Conservation (phyloP, 768 basidiomycete species). For the Auricularia cornea region DNA sequence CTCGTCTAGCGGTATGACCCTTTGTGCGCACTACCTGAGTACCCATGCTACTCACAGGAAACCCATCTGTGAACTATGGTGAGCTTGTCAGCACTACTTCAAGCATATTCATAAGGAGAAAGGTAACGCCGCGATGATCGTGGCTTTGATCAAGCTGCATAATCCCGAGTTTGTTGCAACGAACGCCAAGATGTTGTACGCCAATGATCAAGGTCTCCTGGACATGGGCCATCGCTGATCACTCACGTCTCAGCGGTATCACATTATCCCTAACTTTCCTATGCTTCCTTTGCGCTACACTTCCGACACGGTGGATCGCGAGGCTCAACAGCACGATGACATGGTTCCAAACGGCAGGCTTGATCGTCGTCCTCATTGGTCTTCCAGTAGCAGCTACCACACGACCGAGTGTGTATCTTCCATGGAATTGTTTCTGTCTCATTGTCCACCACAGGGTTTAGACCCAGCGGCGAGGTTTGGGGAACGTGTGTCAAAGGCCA, state of each 20-base stretch:
- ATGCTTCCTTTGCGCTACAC: background rate
- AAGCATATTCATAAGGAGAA: background rate
- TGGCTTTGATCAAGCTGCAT: slow-evolving; percentile 1
- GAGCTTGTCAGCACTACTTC: background rate
- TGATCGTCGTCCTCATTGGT: slow-evolving; percentile 7
- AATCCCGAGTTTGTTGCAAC: slow-evolving; percentile 5
- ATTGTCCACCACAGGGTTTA: background rate
- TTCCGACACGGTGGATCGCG: slow-evolving; percentile 8
- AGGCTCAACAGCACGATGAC: slow-evolving; percentile 7
- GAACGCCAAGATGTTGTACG: slow-evolving; percentile 1
- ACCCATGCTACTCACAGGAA: too few relatives aligned
- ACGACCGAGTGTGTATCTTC: background rate
- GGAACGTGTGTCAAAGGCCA: background rate
- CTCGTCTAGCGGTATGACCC: background rate
- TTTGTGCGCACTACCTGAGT: too few relatives aligned
- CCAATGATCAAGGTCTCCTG: background rate
- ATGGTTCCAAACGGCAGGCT: background rate
- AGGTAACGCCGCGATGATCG: slow-evolving; percentile 7
- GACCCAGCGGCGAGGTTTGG: background rate
- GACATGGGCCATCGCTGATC: background rate
- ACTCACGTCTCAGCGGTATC: background rate
- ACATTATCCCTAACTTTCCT: slow-evolving; percentile 5
- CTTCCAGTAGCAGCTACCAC: slow-evolving; percentile 1
- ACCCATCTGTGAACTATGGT: slow-evolving; percentile 6
- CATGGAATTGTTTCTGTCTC: background rate